Evolutionary conservation across 208 protist genomes (phyloP).

Genomic region (Leishmania turanica): DNA sequence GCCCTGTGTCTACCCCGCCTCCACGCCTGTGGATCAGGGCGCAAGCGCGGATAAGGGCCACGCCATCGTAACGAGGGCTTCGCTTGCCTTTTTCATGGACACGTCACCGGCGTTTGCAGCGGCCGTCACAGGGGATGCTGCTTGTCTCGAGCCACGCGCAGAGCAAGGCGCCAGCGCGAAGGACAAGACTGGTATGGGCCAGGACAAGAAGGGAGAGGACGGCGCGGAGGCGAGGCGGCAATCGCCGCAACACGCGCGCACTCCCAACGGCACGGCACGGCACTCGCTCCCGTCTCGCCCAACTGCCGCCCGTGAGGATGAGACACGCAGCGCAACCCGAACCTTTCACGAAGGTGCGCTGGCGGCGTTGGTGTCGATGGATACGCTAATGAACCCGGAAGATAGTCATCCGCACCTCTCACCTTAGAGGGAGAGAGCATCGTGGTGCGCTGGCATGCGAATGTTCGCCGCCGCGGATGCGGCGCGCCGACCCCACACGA

Average conservation of each 20-base stretch:
- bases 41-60: neutral
- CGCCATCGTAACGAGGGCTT: neutral
- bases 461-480: neutral
- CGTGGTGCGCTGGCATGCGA: neutral
- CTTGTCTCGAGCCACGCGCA: neutral
- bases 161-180: neutral
- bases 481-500: neutral
- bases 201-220: neutral
- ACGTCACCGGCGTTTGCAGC: neutral
- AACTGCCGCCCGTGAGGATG: constrained; percentile 1
- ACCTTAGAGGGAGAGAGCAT: neutral
- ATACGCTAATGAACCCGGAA: neutral
- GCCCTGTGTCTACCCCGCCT: neutral
- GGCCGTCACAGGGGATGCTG: neutral
- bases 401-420: neutral
- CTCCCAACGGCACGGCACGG: neutral
- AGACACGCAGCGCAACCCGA: neutral
- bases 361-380: neutral
- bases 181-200: too few relatives aligned
- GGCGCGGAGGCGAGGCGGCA: neutral
- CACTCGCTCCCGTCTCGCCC: neutral
- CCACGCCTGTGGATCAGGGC: neutral
- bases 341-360: neutral
- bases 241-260: neutral
- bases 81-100: neutral